Evolutionary conservation across 306 rosid species (phyloP).

Genomic region (Sechiopsis laciniata): DNA sequence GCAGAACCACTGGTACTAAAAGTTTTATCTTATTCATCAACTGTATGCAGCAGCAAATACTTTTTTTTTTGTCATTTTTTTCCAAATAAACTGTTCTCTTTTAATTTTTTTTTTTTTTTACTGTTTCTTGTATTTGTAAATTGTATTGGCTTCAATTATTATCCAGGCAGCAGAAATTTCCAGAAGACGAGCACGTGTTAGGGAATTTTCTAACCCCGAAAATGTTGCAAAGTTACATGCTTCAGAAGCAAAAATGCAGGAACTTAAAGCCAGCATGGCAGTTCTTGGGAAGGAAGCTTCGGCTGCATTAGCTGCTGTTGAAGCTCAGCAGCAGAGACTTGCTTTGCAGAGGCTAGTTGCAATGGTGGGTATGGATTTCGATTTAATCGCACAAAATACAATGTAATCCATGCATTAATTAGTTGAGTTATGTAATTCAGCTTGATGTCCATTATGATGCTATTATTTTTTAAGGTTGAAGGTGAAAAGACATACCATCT

Average conservation of each 20-base stretch:
- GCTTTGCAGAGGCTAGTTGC: slow-evolving; percentile 97
- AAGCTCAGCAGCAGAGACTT: slow-evolving; percentile 87
- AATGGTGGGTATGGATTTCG: slow-evolving; percentile 50
- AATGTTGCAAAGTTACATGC: slow-evolving; percentile 86
- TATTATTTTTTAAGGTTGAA: slow-evolving; percentile 58
- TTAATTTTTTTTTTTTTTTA: not conserved
- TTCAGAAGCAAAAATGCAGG: slow-evolving; percentile 84
- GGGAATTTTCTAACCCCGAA: slow-evolving; percentile 68
- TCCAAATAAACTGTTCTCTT: not conserved
- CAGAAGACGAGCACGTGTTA: slow-evolving; percentile 71
- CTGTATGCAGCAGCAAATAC: not conserved
- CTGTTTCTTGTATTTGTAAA: not conserved
- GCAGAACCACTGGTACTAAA: slow-evolving; percentile 66
- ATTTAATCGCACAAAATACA: slow-evolving; percentile 1
- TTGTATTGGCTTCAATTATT: not conserved
- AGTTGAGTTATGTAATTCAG: not conserved
- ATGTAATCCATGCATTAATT: not conserved
- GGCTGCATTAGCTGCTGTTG: slow-evolving; percentile 92
- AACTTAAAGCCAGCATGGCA: slow-evolving; percentile 82
- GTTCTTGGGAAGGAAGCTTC: slow-evolving; percentile 91
- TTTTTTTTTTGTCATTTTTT: not conserved
- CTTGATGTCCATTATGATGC: slow-evolving; percentile 24
- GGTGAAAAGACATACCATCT: slow-evolving; percentile 80
- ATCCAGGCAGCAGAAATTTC: slow-evolving; percentile 64
- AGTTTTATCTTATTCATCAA: slow-evolving; percentile 13